phyloP scores from a whole-genome alignment of 2,329 filamentous ascomycete genomes.

The Scolecobasidium constrictum region DNA sequence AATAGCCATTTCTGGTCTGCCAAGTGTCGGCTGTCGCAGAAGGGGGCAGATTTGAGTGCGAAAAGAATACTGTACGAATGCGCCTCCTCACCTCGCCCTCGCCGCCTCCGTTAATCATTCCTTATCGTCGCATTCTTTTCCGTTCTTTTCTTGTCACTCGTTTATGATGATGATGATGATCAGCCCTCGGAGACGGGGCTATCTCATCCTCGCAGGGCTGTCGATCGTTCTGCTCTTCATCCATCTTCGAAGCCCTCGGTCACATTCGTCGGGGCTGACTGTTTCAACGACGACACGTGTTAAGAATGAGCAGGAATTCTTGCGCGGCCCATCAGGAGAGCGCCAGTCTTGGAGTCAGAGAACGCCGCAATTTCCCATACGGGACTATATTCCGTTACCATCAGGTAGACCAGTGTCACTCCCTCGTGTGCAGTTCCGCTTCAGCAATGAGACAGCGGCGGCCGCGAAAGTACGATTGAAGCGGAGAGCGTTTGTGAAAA shows the following conservation, averaged over 20 bases:
- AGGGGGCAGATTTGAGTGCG: too few relatives aligned
- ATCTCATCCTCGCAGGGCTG: neutral
- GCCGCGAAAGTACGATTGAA: neutral
- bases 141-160: neutral
- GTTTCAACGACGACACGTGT: too few relatives aligned
- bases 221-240: neutral
- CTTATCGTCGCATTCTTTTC: neutral
- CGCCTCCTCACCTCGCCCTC: too few relatives aligned
- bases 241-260: neutral
- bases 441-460: neutral
- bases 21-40: neutral
- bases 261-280: neutral
- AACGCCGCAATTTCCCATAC: neutral
- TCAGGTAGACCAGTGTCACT: neutral
- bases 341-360: neutral
- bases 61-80: neutral
- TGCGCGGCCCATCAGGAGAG: neutral
- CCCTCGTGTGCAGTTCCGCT: slow-evolving; percentile 1
- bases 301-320: neutral
- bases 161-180: too few relatives aligned
- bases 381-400: neutral
- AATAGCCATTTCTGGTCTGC: neutral
- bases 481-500: slow-evolving; percentile 22
- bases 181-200: neutral
- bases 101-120: neutral